Conservation (phyloP, 352 stramenopile species). For the Lagenidium sp. region DNA sequence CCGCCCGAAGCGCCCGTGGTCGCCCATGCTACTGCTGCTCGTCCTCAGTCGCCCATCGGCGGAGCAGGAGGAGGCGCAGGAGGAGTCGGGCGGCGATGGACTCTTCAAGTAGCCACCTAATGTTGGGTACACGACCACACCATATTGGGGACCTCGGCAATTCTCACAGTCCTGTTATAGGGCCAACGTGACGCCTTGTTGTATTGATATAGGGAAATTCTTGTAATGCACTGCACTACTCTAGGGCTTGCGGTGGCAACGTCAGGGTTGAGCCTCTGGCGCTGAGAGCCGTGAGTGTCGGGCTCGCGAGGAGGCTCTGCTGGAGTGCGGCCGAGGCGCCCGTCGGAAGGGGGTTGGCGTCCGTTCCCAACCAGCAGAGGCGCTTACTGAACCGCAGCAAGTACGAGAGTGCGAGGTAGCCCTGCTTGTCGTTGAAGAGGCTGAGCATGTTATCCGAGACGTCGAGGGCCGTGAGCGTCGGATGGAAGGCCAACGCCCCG, state of each 20-base stretch:
- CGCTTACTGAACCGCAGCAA: slow-evolving; percentile 33
- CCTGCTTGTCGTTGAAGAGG: slow-evolving; percentile 44
- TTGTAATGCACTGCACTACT: background rate
- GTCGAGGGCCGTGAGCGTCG: slow-evolving; percentile 40
- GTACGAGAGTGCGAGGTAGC: slow-evolving; percentile 42
- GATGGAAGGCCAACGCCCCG: slow-evolving; percentile 35
- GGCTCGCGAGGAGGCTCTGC: slow-evolving; percentile 18
- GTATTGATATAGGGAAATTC: background rate
- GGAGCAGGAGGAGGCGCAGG: too few relatives aligned
- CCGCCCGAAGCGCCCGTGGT: slow-evolving; percentile 40
- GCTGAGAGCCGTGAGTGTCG: slow-evolving; percentile 30
- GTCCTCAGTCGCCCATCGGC: too few relatives aligned
- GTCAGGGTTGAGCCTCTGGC: slow-evolving; percentile 16
- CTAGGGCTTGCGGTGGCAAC: slow-evolving; percentile 8
- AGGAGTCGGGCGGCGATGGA: background rate
- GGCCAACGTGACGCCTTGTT: too few relatives aligned
- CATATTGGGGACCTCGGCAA: too few relatives aligned
- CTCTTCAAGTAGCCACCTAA: too few relatives aligned
- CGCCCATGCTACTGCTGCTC: slow-evolving; percentile 8
- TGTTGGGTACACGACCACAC: too few relatives aligned
- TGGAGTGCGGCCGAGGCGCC: slow-evolving; percentile 9
- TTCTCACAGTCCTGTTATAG: too few relatives aligned
- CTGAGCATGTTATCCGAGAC: slow-evolving; percentile 44
- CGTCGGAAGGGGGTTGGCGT: slow-evolving; percentile 23
- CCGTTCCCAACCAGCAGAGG: slow-evolving; percentile 37